Conservation (phyloP, 2,329 filamentous ascomycete species). For the Lasiodiplodia sp. region DNA sequence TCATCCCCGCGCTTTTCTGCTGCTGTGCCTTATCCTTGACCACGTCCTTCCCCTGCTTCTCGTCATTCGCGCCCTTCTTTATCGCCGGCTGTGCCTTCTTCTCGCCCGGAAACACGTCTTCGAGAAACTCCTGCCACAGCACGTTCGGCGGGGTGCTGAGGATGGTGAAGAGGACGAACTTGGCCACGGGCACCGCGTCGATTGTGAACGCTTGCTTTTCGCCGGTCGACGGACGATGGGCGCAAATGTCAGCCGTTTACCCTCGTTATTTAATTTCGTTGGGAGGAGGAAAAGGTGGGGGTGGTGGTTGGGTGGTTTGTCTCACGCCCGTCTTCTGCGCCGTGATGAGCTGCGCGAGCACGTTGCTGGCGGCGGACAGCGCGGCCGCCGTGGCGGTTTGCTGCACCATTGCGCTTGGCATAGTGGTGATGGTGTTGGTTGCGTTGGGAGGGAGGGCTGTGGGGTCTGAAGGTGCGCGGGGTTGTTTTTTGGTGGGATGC, state of each 20-base stretch:
- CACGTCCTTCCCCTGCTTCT: conserved; percentile 41
- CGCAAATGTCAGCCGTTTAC: not conserved
- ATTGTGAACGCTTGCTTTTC: conserved; percentile 66
- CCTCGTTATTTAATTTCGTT: not conserved
- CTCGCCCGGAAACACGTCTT: conserved; percentile 73
- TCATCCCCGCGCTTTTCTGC: conserved; percentile 42
- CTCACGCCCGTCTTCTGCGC: conserved; percentile 67
- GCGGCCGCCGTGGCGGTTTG: conserved; percentile 67
- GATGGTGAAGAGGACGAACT: conserved; percentile 77
- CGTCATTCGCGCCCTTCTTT: conserved; percentile 25
- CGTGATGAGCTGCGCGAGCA: conserved; percentile 74
- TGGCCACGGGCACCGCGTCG: conserved; percentile 72
- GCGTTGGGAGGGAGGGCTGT: not conserved
- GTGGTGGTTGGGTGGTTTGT: conserved; percentile 18
- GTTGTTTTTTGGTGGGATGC: no score
- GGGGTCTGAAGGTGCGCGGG: no score
- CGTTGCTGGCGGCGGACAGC: conserved; percentile 72
- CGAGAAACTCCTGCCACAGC: conserved; percentile 82
- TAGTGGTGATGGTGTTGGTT: not conserved
- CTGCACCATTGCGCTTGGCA: conserved; percentile 22
- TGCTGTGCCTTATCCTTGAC: conserved; percentile 38
- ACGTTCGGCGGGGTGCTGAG: conserved; percentile 84
- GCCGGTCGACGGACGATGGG: not conserved
- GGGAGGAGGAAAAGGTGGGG: no score
- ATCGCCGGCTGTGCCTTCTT: conserved; percentile 34